These are phyloP conservation scores for Talaromyces sp. DNA, from an alignment of 2,329 filamentous ascomycete species.

Conservation along the genomic window DNA sequence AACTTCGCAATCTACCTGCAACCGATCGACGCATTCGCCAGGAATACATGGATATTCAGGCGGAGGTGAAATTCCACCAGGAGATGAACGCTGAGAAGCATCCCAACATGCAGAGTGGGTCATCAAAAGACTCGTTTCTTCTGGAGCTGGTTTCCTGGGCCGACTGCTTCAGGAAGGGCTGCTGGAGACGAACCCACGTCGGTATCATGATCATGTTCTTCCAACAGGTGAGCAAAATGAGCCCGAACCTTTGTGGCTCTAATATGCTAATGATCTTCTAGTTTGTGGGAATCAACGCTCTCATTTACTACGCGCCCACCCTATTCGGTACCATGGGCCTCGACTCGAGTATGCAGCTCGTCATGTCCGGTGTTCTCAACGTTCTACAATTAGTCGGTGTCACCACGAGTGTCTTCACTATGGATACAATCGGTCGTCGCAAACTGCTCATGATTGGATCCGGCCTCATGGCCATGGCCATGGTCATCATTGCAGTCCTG, in stretches of 20 bases:
- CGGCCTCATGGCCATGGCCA: constrained; percentile 50
- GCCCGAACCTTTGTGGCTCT: background rate
- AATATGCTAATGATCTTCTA: constrained; percentile 18
- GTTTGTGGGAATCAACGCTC: constrained; percentile 58
- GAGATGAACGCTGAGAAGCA: constrained; percentile 47
- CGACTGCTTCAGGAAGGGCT: constrained; percentile 55
- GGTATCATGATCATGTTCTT: constrained; percentile 61
- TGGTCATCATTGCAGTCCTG: constrained; percentile 57
- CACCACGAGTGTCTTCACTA: constrained; percentile 51
- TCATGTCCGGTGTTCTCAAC: constrained; percentile 58
- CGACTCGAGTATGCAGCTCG: constrained; percentile 50
- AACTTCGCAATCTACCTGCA: constrained; percentile 53
- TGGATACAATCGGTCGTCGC: constrained; percentile 53
- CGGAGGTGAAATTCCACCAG: constrained; percentile 57
- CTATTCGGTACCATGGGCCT: constrained; percentile 58
- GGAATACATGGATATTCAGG: constrained; percentile 55
- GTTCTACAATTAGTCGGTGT: constrained; percentile 54
- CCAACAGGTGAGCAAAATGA: constrained; percentile 47
- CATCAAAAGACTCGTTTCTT: constrained; percentile 41
- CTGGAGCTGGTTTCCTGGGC: constrained; percentile 54
- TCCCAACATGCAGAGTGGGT: constrained; percentile 39
- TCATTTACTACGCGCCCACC: constrained; percentile 64
- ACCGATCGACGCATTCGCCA: constrained; percentile 55
- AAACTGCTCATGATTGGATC: constrained; percentile 51
- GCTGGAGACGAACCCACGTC: constrained; percentile 55